A percentile compares a stretch with the other conserved stretches of the same genome.
Evolutionary conservation across 768 basidiomycete genomes (phyloP).

Genomic region (Phanerochaete carnosa): DNA sequence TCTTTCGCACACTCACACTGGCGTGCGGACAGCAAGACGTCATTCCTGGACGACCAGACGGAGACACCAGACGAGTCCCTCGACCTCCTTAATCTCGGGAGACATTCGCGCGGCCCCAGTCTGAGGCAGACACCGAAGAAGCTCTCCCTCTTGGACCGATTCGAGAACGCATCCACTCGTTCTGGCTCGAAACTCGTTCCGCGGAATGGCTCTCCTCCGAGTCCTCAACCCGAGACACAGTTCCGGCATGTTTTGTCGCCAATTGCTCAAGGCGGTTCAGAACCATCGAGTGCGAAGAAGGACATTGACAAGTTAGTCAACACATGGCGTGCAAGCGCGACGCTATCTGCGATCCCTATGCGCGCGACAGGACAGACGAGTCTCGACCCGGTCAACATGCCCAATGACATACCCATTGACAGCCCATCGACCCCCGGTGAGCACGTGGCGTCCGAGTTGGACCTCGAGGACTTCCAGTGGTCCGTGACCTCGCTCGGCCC

Average conservation of each 20-base stretch:
- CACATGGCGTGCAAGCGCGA: conserved; percentile 63
- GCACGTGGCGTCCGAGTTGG: conserved; percentile 41
- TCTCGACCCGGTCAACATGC: conserved; percentile 49
- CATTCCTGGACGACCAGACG: conserved; percentile 35
- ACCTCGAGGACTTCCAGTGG: conserved; percentile 67
- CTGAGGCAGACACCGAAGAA: conserved; percentile 59
- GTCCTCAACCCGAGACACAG: conserved; percentile 20
- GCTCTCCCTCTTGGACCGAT: conserved; percentile 65
- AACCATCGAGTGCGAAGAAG: conserved; percentile 43
- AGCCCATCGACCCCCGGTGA: conserved; percentile 15
- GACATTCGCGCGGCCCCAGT: conserved; percentile 26
- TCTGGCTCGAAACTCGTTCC: conserved; percentile 20
- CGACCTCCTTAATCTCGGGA: conserved; percentile 28
- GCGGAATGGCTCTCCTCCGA: conserved; percentile 26
- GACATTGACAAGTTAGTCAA: conserved; percentile 54
- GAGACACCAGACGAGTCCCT: conserved; percentile 31
- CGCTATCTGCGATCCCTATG: conserved; percentile 43
- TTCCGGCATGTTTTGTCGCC: conserved; percentile 47
- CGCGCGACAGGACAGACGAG: conserved; percentile 46
- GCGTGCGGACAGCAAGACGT: conserved; percentile 52
- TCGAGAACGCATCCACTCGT: conserved; percentile 39
- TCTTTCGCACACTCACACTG: conserved; percentile 47
- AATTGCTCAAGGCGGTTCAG: conserved; percentile 52
- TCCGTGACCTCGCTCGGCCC: conserved; percentile 71
- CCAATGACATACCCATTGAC: conserved; percentile 34